phyloP scores from a whole-genome alignment of 768 basidiomycete genomes.

The Rhizopogon rudus region DNA sequence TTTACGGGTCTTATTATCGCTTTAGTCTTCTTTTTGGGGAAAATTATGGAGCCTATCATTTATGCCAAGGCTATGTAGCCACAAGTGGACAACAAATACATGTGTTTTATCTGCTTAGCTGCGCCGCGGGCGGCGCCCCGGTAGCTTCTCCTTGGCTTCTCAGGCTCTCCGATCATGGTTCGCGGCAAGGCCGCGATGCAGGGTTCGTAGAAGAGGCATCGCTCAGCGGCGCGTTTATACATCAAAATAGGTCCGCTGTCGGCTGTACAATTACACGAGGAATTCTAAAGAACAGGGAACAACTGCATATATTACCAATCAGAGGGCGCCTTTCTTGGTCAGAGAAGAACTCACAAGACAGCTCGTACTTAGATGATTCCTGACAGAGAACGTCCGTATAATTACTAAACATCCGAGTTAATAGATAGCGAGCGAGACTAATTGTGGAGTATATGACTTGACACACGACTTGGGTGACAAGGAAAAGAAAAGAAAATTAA shows the following conservation, averaged over 20 bases:
- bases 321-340: conserved; percentile 12
- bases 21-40: background rate
- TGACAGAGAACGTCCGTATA: conserved; percentile 15
- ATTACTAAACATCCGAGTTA: conserved; percentile 10
- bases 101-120: background rate
- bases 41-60: background rate
- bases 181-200: background rate
- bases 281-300: conserved; percentile 6
- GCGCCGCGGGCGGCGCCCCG: conserved; percentile 1
- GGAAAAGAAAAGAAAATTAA: background rate
- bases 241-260: background rate
- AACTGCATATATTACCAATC: conserved; percentile 15
- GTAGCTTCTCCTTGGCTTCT: background rate
- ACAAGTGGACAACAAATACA: conserved; percentile 1
- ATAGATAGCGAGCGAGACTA: conserved; percentile 14
- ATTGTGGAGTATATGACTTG: background rate
- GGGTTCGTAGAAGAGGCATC: background rate
- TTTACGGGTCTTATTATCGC: conserved; percentile 3
- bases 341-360: conserved; percentile 16
- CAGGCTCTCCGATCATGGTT: background rate
- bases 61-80: conserved; percentile 5
- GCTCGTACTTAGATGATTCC: background rate
- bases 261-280: conserved; percentile 16
- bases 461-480: background rate
- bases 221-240: background rate